Conservation (phyloP, 108 stramenopile genomes). For the Seminavis robusta region DNA sequence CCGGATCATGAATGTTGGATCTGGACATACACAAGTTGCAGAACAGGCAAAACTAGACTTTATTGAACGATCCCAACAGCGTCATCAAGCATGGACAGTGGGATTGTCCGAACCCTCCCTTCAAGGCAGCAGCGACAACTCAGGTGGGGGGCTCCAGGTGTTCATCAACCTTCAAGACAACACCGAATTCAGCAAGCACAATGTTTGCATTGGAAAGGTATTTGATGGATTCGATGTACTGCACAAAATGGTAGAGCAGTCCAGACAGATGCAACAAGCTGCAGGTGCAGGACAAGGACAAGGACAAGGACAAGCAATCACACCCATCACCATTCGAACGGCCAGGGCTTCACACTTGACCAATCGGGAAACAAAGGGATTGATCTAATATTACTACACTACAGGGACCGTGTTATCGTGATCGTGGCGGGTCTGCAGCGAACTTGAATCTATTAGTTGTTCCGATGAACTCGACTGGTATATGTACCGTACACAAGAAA, state of each 20-base stretch:
- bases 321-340: too few species aligned
- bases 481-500: too few species aligned
- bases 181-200: slow-evolving; percentile 27
- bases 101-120: slow-evolving; percentile 22
- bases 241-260: slow-evolving; percentile 29
- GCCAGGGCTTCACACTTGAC: too few species aligned
- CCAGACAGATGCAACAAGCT: too few species aligned
- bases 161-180: slow-evolving; percentile 53
- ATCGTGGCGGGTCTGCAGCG: too few species aligned
- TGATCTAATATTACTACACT: too few species aligned
- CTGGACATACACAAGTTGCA: background rate
- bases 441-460: too few species aligned
- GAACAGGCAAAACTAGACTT: slow-evolving; percentile 23
- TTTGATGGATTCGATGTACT: slow-evolving; percentile 44
- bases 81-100: slow-evolving; percentile 47
- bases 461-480: too few species aligned
- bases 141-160: slow-evolving; percentile 16
- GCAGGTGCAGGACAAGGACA: too few species aligned
- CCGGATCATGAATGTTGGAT: slow-evolving; percentile 17
- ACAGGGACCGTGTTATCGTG: too few species aligned
- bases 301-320: too few species aligned
- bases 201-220: slow-evolving; percentile 49
- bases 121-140: background rate
- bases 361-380: too few species aligned
- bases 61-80: slow-evolving; percentile 26